A percentile compares a stretch with the other conserved stretches of the same genome.
These are phyloP conservation scores for Ochromonas danica DNA, from an alignment of 108 stramenopile genomes.

Conservation along the genomic window DNA sequence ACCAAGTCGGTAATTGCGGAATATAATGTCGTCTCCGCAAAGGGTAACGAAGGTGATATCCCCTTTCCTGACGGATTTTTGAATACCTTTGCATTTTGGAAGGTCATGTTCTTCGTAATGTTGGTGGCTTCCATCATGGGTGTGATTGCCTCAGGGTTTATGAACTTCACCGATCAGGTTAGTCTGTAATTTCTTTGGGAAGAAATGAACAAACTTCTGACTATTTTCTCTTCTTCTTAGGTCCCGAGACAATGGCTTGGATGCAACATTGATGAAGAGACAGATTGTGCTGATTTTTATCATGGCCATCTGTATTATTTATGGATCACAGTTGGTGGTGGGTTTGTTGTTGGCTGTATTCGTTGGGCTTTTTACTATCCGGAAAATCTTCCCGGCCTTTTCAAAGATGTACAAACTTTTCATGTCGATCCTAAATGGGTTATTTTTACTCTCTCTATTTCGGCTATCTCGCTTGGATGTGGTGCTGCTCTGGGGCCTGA, in stretches of 20 bases:
- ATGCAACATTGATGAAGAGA: conserved; percentile 1
- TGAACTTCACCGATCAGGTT: conserved; percentile 9
- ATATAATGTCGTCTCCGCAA: not conserved
- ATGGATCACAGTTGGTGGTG: not conserved
- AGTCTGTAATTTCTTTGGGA: not conserved
- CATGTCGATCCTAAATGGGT: conserved; percentile 33
- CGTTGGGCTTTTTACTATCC: conserved; percentile 18
- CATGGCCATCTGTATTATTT: conserved; percentile 8
- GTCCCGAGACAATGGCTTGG: conserved; percentile 16
- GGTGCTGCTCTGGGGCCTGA: conserved; percentile 30
- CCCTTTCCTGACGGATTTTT: not conserved
- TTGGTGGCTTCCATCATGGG: not conserved
- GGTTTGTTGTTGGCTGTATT: conserved; percentile 29
- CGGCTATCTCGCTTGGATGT: conserved; percentile 5
- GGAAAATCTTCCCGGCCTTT: conserved; percentile 24
- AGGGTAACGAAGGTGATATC: conserved; percentile 26
- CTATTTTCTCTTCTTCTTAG: not conserved
- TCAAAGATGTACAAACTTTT: conserved; percentile 20
- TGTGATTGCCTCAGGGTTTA: not conserved
- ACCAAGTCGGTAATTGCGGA: not conserved
- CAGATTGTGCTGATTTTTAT: not conserved
- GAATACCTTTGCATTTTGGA: not conserved
- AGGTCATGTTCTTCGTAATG: not conserved
- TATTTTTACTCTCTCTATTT: not conserved
- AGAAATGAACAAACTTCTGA: not conserved